Percentiles rank a stretch among this genome's conserved stretches.
These are phyloP conservation scores for Cyamopsis tetragonoloba DNA, from an alignment of 306 rosid genomes.

Conservation along the genomic window DNA sequence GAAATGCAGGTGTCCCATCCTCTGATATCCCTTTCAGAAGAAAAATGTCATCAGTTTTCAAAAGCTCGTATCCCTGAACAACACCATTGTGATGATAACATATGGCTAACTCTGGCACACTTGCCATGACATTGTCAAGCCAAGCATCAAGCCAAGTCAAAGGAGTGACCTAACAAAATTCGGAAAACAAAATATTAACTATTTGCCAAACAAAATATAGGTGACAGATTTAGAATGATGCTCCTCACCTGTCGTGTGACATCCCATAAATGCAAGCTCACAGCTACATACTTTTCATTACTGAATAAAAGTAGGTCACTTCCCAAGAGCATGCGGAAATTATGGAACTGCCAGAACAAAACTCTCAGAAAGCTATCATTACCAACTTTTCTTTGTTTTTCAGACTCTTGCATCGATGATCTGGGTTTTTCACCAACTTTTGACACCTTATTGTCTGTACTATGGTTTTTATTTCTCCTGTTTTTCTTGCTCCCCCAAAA, in stretches of 20 bases:
- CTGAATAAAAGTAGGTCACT: constrained; percentile 91
- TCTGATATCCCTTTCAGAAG: constrained; percentile 88
- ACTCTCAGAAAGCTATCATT: constrained; percentile 72
- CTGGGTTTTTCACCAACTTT: constrained; percentile 81
- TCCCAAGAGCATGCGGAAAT: constrained; percentile 94
- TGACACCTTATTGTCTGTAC: constrained; percentile 63
- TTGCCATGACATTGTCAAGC: constrained; percentile 99
- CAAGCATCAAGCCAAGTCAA: constrained; percentile 99
- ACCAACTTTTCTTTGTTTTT: constrained; percentile 71
- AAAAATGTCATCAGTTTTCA: constrained; percentile 91
- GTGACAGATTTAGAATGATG: constrained; percentile 16
- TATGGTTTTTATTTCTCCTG: constrained; percentile 48
- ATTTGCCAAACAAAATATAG: constrained; percentile 5
- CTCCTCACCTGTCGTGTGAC: constrained; percentile 70
- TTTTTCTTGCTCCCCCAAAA: constrained; percentile 65
- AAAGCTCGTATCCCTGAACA: constrained; percentile 93
- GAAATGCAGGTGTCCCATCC: constrained; percentile 92
- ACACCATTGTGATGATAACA: constrained; percentile 94
- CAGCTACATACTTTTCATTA: constrained; percentile 91
- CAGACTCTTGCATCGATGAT: constrained; percentile 71
- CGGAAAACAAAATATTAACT: constrained; percentile 21
- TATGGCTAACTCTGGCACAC: constrained; percentile 96
- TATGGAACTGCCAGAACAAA: constrained; percentile 95
- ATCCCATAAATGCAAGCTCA: constrained; percentile 98
- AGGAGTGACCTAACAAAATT: constrained; percentile 69